These are phyloP conservation scores for Umbellularia californica DNA, from an alignment of 164 flowering plant species.

Conservation along the genomic window DNA sequence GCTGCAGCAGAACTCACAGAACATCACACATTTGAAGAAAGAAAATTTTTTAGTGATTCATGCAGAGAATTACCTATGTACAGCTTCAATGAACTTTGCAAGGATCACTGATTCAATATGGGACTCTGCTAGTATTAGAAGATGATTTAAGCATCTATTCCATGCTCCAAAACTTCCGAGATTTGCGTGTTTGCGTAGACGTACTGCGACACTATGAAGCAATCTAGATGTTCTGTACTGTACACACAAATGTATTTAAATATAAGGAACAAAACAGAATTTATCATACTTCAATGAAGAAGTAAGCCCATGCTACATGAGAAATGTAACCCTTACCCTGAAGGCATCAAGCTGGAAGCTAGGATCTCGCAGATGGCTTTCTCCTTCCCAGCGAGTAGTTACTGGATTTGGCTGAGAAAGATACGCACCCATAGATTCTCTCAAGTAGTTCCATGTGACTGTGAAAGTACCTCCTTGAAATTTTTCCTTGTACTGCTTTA, in stretches of 20 bases:
- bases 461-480: conserved; percentile 85
- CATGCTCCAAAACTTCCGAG: conserved; percentile 96
- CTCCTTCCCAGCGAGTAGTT: conserved; percentile 91
- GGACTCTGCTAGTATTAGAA: conserved; percentile 89
- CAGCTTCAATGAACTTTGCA: conserved; percentile 83
- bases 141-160: conserved; percentile 97
- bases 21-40: not conserved
- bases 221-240: conserved; percentile 95
- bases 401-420: conserved; percentile 96
- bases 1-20: conserved; percentile 33
- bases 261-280: not conserved
- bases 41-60: not conserved
- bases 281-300: not conserved
- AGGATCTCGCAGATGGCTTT: conserved; percentile 84
- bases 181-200: conserved; percentile 75
- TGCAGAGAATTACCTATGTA: conserved; percentile 46
- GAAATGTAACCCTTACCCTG: conserved; percentile 49
- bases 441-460: conserved; percentile 90
- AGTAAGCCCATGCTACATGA: not conserved
- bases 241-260: conserved; percentile 3
- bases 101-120: conserved; percentile 92
- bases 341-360: conserved; percentile 93
- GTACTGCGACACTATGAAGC: conserved; percentile 79
- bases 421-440: conserved; percentile 86
- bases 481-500: conserved; percentile 87